phyloP scores from a whole-genome alignment of 2,329 filamentous ascomycete species.

The Colletotrichum falcatum region DNA sequence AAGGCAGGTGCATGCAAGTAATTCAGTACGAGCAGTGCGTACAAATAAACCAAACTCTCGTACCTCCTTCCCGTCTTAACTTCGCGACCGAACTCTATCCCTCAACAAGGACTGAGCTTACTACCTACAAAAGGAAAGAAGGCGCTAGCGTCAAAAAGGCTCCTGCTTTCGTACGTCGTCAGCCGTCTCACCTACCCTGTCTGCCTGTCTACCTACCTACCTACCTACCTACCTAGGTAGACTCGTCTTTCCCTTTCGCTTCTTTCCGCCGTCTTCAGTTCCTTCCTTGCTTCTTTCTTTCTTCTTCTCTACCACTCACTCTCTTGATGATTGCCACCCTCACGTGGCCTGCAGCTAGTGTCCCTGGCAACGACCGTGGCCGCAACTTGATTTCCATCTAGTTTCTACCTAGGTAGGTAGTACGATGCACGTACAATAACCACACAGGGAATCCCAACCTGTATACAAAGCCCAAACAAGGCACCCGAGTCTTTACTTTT shows the following conservation, averaged over 20 bases:
- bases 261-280: neutral
- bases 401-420: neutral
- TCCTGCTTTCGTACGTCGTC: neutral
- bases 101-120: neutral
- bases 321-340: neutral
- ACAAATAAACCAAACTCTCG: neutral
- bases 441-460: neutral
- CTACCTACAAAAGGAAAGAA: too few species aligned
- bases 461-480: neutral
- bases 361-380: neutral
- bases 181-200: neutral
- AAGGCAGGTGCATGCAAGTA: neutral
- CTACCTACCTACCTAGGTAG: neutral
- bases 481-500: neutral
- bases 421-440: neutral
- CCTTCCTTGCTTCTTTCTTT: neutral
- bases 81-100: neutral
- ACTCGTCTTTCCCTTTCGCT: neutral
- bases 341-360: neutral
- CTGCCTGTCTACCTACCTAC: too few species aligned
- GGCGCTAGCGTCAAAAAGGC: neutral
- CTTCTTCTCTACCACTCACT: constrained; percentile 5
- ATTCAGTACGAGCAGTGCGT: too few species aligned
- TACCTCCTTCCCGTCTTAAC: neutral
- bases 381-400: neutral